phyloP scores from a whole-genome alignment of 352 stramenopile species.

The Globisporangium echinulatum region DNA sequence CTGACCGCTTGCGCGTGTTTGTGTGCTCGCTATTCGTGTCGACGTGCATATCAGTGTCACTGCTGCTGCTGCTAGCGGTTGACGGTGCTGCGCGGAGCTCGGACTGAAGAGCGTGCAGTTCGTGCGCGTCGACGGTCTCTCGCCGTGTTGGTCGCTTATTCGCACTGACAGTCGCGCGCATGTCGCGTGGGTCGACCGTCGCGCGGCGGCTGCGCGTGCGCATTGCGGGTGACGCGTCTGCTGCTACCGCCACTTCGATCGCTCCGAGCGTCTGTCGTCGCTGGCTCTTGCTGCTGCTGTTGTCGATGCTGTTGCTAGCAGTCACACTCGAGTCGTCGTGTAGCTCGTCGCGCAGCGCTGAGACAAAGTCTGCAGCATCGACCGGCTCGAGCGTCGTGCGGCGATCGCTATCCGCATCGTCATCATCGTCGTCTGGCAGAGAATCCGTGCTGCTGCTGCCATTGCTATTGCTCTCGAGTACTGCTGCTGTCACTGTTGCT shows the following conservation, averaged over 20 bases:
- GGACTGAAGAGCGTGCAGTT: conserved; percentile 31
- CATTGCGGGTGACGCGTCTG: conserved; percentile 19
- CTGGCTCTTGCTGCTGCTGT: background rate
- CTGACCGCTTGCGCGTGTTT: conserved; percentile 22
- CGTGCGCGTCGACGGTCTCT: conserved; percentile 56
- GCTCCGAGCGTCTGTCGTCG: conserved; percentile 1
- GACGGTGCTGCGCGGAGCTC: conserved; percentile 5
- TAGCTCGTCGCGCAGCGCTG: conserved; percentile 23
- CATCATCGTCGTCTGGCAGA: background rate
- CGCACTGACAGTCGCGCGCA: conserved; percentile 19
- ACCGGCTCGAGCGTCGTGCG: conserved; percentile 49
- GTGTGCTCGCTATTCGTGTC: conserved; percentile 6
- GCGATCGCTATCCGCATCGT: conserved; percentile 4
- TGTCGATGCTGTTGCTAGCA: background rate
- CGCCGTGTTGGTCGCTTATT: conserved; percentile 20
- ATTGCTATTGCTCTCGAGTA: too few species aligned
- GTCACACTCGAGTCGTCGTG: background rate
- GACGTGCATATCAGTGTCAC: background rate
- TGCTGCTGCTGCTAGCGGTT: too few species aligned
- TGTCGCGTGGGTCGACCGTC: conserved; percentile 53
- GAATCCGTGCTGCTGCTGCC: too few species aligned
- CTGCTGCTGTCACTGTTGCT: background rate
- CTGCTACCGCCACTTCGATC: background rate
- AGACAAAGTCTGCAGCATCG: conserved; percentile 36
- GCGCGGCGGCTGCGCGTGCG: conserved; percentile 21